These are phyloP conservation scores for Termitomyces sp. DNA, from an alignment of 768 basidiomycete species.

Conservation along the genomic window DNA sequence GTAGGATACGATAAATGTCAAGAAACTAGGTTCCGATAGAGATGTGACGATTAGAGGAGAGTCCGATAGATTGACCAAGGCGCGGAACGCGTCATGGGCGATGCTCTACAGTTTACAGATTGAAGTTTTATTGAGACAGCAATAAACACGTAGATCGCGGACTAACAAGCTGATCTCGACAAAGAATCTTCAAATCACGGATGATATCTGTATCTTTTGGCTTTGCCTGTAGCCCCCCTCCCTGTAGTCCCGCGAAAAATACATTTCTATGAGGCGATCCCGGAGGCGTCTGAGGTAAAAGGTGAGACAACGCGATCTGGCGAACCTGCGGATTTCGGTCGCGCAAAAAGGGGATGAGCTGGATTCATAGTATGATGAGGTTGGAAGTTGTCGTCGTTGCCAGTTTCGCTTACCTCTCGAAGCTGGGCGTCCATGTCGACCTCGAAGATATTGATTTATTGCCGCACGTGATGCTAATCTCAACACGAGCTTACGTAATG, in stretches of 20 bases:
- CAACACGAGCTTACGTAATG: slow-evolving; percentile 16
- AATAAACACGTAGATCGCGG: not conserved
- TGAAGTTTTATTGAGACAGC: slow-evolving; percentile 8
- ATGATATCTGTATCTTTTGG: slow-evolving; percentile 63
- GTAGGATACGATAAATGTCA: slow-evolving; percentile 83
- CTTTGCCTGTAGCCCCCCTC: slow-evolving; percentile 48
- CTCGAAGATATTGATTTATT: not conserved
- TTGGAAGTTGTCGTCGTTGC: not conserved
- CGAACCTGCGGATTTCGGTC: slow-evolving; percentile 87
- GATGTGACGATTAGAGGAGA: slow-evolving; percentile 60
- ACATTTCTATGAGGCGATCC: slow-evolving; percentile 68
- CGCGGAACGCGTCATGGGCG: slow-evolving; percentile 93
- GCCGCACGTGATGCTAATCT: slow-evolving; percentile 28
- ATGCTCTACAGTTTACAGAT: slow-evolving; percentile 64
- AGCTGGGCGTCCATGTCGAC: slow-evolving; percentile 39
- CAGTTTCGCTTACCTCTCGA: slow-evolving; percentile 32
- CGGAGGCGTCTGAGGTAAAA: slow-evolving; percentile 74
- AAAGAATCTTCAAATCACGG: slow-evolving; percentile 79
- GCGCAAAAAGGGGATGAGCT: slow-evolving; percentile 82
- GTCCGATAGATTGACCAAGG: slow-evolving; percentile 91
- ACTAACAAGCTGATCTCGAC: slow-evolving; percentile 80
- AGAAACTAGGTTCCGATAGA: slow-evolving; percentile 68
- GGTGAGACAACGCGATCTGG: slow-evolving; percentile 78
- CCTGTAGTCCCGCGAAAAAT: slow-evolving; percentile 61
- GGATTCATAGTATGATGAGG: not conserved